Evolutionary conservation across 306 rosid species (phyloP).

Genomic region (Vicia villosa): DNA sequence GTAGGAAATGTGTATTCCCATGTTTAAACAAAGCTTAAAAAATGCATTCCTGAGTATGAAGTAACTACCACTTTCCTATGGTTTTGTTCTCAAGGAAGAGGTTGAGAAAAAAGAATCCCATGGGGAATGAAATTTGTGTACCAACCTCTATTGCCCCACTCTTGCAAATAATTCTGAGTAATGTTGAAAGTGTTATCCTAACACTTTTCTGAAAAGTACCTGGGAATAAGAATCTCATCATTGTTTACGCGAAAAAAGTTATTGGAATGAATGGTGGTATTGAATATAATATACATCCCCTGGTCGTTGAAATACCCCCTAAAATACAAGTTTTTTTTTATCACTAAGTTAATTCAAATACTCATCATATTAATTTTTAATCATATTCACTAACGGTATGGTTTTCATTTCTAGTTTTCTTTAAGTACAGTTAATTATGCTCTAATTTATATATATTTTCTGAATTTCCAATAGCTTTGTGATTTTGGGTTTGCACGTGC

Average conservation of each 20-base stretch:
- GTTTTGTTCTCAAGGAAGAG: neutral
- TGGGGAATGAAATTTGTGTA: neutral
- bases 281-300: neutral
- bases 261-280: neutral
- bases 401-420: slow-evolving; percentile 21
- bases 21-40: neutral
- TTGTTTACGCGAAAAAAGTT: neutral
- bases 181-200: neutral
- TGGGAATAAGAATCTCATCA: neutral
- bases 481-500: slow-evolving; percentile 99
- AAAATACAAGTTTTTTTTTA: slow-evolving; percentile 2
- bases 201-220: neutral
- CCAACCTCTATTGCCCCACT: neutral
- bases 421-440: neutral
- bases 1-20: neutral
- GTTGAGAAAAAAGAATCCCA: neutral
- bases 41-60: neutral
- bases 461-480: slow-evolving; percentile 69
- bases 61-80: neutral
- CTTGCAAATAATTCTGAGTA: neutral
- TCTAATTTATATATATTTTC: slow-evolving; percentile 15
- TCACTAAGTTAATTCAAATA: neutral
- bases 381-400: slow-evolving; percentile 1
- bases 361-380: neutral
- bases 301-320: neutral